Percentiles rank a stretch among this genome's conserved stretches.
phyloP scores from a whole-genome alignment of 83 land plant genomes.

The Larix sibirica region DNA sequence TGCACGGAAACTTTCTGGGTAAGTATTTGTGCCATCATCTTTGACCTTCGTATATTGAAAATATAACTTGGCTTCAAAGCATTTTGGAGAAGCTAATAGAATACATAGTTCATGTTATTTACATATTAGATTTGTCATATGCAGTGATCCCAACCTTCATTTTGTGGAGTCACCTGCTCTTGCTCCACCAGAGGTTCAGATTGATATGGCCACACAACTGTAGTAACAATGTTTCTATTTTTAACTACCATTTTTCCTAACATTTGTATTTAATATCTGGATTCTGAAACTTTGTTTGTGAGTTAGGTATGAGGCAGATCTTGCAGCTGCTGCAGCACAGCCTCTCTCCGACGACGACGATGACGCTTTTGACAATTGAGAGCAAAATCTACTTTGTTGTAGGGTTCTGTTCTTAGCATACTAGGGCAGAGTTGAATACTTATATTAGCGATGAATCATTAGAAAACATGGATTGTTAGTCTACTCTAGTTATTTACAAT shows the following conservation, averaged over 20 bases:
- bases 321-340: slow-evolving; percentile 47
- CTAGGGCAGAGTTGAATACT: not conserved
- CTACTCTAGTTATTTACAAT: no score
- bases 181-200: slow-evolving; percentile 86
- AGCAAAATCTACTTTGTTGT: not conserved
- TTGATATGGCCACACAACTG: slow-evolving; percentile 57
- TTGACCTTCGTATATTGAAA: not conserved
- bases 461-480: no score
- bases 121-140: not conserved
- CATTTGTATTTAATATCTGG: not conserved
- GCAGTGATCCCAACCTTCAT: slow-evolving; percentile 74
- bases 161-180: slow-evolving; percentile 89
- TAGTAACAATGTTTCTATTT: slow-evolving; percentile 19
- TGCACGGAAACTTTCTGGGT: slow-evolving; percentile 91
- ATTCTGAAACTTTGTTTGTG: not conserved
- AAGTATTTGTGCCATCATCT: not conserved
- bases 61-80: not conserved
- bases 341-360: slow-evolving; percentile 70
- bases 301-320: slow-evolving; percentile 46
- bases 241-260: not conserved
- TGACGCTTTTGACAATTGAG: slow-evolving; percentile 27
- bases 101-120: not conserved
- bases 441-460: not conserved
- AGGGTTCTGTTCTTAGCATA: not conserved
- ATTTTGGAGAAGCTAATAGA: not conserved